phyloP scores from a whole-genome alignment of 2,329 filamentous ascomycete species.

The Aspergillus fumigatiaffinis region DNA sequence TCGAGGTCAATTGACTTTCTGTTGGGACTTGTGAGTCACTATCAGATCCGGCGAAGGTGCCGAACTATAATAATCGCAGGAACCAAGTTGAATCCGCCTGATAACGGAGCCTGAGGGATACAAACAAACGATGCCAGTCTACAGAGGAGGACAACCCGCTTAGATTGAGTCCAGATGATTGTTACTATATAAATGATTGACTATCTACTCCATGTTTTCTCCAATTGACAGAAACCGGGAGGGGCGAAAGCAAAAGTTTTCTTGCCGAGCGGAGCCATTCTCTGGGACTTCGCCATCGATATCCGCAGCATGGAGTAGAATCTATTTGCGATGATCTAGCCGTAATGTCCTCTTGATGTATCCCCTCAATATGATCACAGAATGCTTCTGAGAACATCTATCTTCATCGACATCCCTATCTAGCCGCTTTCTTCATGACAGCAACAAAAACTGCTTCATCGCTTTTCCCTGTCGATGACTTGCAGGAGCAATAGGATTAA shows the following conservation, averaged over 20 bases:
- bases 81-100: background rate
- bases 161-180: background rate
- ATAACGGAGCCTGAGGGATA: background rate
- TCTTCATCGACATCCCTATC: background rate
- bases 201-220: background rate
- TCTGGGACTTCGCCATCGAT: constrained; percentile 11
- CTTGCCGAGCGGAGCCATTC: constrained; percentile 2
- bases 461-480: background rate
- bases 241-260: constrained; percentile 5
- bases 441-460: background rate
- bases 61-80: background rate
- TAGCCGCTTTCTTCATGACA: background rate
- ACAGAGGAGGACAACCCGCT: background rate
- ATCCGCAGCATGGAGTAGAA: constrained; percentile 6
- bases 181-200: background rate
- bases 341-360: background rate
- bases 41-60: background rate
- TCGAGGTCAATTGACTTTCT: background rate
- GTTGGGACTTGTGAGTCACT: constrained; percentile 9
- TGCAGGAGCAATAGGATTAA: background rate
- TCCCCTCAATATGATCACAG: background rate
- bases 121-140: background rate
- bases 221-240: background rate
- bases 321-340: background rate
- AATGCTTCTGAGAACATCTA: background rate